phyloP scores from a whole-genome alignment of 2,329 filamentous ascomycete genomes.

The Trichoderma sp. region DNA sequence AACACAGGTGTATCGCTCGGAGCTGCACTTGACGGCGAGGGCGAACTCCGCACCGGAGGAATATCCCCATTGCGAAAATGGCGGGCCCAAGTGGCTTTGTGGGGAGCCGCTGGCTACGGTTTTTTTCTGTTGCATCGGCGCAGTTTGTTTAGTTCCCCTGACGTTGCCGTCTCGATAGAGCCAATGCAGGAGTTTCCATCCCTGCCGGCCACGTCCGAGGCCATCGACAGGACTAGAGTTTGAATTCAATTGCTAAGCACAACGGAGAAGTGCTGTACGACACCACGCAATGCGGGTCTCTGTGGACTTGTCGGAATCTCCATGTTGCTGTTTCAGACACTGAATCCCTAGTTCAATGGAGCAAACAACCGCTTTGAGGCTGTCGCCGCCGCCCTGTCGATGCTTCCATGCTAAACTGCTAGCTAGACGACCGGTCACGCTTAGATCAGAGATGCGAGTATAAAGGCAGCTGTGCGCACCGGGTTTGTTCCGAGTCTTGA shows the following conservation, averaged over 20 bases:
- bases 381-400: constrained; percentile 6
- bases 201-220: neutral
- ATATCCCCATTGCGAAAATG: constrained; percentile 18
- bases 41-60: constrained; percentile 17
- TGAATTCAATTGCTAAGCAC: neutral
- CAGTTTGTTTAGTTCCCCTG: neutral
- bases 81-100: constrained; percentile 3
- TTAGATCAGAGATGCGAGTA: neutral
- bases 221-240: neutral
- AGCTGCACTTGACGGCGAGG: neutral
- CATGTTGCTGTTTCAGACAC: constrained; percentile 4
- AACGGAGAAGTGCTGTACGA: neutral
- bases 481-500: neutral
- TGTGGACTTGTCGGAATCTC: neutral
- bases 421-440: neutral
- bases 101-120: neutral
- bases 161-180: neutral
- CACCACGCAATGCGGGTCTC: constrained; percentile 1
- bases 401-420: neutral
- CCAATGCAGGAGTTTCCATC: neutral
- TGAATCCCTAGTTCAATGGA: constrained; percentile 10
- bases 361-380: constrained; percentile 13
- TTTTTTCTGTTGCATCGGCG: neutral
- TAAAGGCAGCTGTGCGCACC: constrained; percentile 6
- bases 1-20: neutral